phyloP scores from a whole-genome alignment of 768 basidiomycete species.

The Daedaleopsis nitida region DNA sequence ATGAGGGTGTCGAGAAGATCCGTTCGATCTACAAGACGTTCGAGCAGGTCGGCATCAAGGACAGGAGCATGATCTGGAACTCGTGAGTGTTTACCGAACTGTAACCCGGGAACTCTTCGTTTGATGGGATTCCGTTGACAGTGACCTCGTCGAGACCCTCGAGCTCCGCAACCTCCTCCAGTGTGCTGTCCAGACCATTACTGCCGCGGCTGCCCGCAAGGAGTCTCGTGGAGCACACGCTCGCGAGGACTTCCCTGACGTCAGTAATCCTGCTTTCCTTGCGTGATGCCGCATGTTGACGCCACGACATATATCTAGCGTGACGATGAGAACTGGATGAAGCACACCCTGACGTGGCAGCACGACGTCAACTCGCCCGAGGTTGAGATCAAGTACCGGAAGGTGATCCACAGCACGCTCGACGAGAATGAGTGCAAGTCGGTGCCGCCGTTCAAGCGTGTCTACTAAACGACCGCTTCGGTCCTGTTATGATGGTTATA shows the following conservation, averaged over 20 bases:
- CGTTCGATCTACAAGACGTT: slow-evolving; percentile 85
- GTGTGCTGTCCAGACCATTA: slow-evolving; percentile 94
- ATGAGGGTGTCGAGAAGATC: slow-evolving; percentile 91
- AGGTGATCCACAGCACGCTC: slow-evolving; percentile 81
- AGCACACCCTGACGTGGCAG: slow-evolving; percentile 94
- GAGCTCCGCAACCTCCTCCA: slow-evolving; percentile 96
- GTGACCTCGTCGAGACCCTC: slow-evolving; percentile 95
- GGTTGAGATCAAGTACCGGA: slow-evolving; percentile 88
- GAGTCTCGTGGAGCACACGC: slow-evolving; percentile 99
- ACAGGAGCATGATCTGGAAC: slow-evolving; percentile 99
- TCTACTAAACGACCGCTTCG: slow-evolving; percentile 54
- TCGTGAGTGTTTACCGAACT: slow-evolving; percentile 59
- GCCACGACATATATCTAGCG: slow-evolving; percentile 49
- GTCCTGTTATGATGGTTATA: too few relatives aligned
- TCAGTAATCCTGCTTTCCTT: slow-evolving; percentile 35
- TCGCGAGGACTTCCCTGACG: slow-evolving; percentile 96
- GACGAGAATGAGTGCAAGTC: slow-evolving; percentile 97
- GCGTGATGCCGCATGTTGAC: neutral
- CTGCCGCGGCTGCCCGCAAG: slow-evolving; percentile 88
- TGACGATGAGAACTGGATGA: slow-evolving; percentile 94
- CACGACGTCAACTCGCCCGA: slow-evolving; percentile 72
- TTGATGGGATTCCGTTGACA: slow-evolving; percentile 30
- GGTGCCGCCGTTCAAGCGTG: slow-evolving; percentile 97
- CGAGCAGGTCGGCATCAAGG: slow-evolving; percentile 92
- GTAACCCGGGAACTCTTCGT: neutral